Conservation (phyloP, 2,329 filamentous ascomycete genomes). For the Myotisia sp. region DNA sequence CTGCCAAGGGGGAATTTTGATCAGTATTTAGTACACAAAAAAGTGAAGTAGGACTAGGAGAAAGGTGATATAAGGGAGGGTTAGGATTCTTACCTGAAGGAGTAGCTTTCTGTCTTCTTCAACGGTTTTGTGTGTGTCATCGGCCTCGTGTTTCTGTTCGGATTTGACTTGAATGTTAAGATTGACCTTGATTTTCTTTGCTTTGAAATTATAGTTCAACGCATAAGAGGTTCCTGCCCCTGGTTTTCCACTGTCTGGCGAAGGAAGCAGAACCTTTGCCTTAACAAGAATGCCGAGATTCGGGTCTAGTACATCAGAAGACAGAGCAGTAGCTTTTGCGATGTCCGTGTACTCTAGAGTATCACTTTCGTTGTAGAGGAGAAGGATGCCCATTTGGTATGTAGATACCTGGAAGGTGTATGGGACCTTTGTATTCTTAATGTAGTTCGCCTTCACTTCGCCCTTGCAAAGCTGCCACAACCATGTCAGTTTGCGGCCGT, state of each 20-base stretch:
- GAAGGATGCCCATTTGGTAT: slow-evolving; percentile 91
- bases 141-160: slow-evolving; percentile 89
- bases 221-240: slow-evolving; percentile 64
- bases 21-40: slow-evolving; percentile 12
- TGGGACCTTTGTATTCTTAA: slow-evolving; percentile 74
- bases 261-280: slow-evolving; percentile 70
- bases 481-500: slow-evolving; percentile 92
- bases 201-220: slow-evolving; percentile 91
- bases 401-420: slow-evolving; percentile 96
- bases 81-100: slow-evolving; percentile 80
- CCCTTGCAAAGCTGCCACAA: slow-evolving; percentile 97
- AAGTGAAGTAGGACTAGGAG: slow-evolving; percentile 6
- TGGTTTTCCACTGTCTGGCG: slow-evolving; percentile 58
- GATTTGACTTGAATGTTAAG: slow-evolving; percentile 89
- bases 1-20: slow-evolving; percentile 40
- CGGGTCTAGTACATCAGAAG: slow-evolving; percentile 70
- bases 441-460: slow-evolving; percentile 86
- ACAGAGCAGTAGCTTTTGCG: slow-evolving; percentile 62
- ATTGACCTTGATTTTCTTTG: slow-evolving; percentile 95
- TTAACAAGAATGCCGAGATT: slow-evolving; percentile 78
- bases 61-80: slow-evolving; percentile 1
- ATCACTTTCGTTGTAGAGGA: slow-evolving; percentile 89
- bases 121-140: slow-evolving; percentile 97
- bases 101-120: slow-evolving; percentile 95
- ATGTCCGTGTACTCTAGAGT: slow-evolving; percentile 80